Evolutionary conservation across 2,329 filamentous ascomycete species (phyloP), one percentile per base, ranked within the genome.

Genomic region (Pseudocercospora fijiensis): DNA sequence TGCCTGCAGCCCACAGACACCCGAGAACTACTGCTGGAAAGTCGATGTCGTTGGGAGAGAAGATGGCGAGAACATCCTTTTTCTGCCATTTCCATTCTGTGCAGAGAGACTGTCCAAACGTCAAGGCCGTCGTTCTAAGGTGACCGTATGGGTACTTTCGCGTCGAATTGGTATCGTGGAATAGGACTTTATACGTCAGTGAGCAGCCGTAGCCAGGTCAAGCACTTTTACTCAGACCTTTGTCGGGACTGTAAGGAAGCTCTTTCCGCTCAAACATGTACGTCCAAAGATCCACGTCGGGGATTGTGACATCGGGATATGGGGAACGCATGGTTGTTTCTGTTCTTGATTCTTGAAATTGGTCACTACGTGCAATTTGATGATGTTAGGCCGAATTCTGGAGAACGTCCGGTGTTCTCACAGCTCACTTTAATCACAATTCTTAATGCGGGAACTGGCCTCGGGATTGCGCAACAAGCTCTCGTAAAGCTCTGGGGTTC

Each of bases 11-110:
- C 90, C 91, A 96, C 67, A 89, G 86, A 9, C 86, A 83, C 24
- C 92, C 93, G 81, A 90, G 91, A 75, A 86, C 90, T 57, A 92
- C 77, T 2, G 88, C 81, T 0, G 91, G 88, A 0, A 89, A 91
- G 76, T 96, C 93, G 74, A 96, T 89, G 76, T 84, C 87, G 76
- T 97, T 96, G 22, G 92, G 90, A 2, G 91, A 88, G 81, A 89
- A 96, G 58, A 96, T 82, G 8, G 85, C 89, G 20, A 96, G 82
- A 1, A 94, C 90, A 73, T 96, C 91, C 72, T 90, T 90, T 74
- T 90, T 92, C 69, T 87, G 82, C 89, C 92, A 96, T 51, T 86
- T 83, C 84, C 88, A 93, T 24, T 82, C 77, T 24, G 88, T 85
- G 72, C 87, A 88, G 20, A 97, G 83, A 0, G 90, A 92, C 67